Base-by-base conservation (phyloP, 257 asterid genomes). In the Nicotiana tomentosiformis region DNA sequence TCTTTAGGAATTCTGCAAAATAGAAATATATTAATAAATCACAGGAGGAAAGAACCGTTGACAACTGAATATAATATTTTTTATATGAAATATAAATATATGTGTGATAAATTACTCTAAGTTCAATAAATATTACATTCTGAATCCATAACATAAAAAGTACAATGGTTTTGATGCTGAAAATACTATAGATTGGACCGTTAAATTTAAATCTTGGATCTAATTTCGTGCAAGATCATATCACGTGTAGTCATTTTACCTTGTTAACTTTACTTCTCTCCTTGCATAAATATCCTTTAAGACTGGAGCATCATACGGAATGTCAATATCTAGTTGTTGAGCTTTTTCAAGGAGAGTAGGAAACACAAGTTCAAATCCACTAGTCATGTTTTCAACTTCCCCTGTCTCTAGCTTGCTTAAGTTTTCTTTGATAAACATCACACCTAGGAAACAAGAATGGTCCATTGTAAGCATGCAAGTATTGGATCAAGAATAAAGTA, bases 1-100 rank as follows among this genome's bases (percentile, higher is more conserved):
- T 90, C 91, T 82, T 62, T 82, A 1, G 93, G 91, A 29, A 89
- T 90, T 85, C 93, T 91, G 67, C 65, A 58, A 15, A 46, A 46
- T 9, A 46, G 2, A 46, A 2, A 46, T 10, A 30, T 32, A 66
- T 86, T 8, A 37, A 37, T 5, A 37, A 35, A 35, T 35, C 39
- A 35, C 7, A 35, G 7, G 39, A 35, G 39, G 39, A 35, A 35
- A 64, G 7, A 84, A 84, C 5, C 84, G 86, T 37, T 37, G 43
- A 37, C 43, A 86, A 89, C 49, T 32, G 33, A 32, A 32, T 32
- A 32, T 32, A 32, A 32, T 32, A 32, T 32, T 32, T 32, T 32
- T 30, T 32, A 0, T 32, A 32, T 2, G 33, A 32, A 32, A 32
- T 32, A 32, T 32, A 32, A 32, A 32, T 67, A 87, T 8, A 90